Conservation (phyloP, 2,329 filamentous ascomycete genomes). For the Coniochaeta ligniaria region DNA sequence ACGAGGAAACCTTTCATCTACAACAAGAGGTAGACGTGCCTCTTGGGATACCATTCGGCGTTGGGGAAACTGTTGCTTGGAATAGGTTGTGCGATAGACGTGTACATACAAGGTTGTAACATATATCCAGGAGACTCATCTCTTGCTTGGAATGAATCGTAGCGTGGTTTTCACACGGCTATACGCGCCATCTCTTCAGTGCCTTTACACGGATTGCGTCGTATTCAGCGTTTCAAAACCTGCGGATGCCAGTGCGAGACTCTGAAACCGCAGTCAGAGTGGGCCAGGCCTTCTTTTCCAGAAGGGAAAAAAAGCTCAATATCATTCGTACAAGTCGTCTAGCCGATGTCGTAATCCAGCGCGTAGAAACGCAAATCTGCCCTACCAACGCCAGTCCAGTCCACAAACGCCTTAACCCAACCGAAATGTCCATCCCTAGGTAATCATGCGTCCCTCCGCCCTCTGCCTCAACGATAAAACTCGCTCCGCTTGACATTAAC, state of each 20-base stretch:
- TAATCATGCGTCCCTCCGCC: background rate
- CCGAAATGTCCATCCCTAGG: background rate
- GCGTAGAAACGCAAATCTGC: background rate
- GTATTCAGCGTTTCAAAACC: background rate
- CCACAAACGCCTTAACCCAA: background rate
- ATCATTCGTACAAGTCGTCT: background rate
- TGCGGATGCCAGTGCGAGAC: background rate
- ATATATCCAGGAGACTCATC: background rate
- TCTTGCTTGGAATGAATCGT: background rate
- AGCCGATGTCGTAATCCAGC: background rate
- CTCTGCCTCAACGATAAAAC: constrained; percentile 63
- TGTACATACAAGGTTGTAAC: background rate
- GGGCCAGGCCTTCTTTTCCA: background rate
- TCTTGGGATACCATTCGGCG: background rate
- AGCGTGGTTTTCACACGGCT: background rate
- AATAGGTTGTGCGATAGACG: background rate
- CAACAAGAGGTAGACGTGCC: constrained; percentile 24
- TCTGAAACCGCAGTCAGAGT: background rate
- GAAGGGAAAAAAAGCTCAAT: background rate
- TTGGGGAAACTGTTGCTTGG: background rate
- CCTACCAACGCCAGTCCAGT: background rate
- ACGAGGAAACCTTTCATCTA: constrained; percentile 54
- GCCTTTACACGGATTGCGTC: too few relatives aligned
- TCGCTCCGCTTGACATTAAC: constrained; percentile 97
- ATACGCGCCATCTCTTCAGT: too few relatives aligned